Conservation (phyloP, 2,329 filamentous ascomycete genomes). For the Microdochium nivale region DNA sequence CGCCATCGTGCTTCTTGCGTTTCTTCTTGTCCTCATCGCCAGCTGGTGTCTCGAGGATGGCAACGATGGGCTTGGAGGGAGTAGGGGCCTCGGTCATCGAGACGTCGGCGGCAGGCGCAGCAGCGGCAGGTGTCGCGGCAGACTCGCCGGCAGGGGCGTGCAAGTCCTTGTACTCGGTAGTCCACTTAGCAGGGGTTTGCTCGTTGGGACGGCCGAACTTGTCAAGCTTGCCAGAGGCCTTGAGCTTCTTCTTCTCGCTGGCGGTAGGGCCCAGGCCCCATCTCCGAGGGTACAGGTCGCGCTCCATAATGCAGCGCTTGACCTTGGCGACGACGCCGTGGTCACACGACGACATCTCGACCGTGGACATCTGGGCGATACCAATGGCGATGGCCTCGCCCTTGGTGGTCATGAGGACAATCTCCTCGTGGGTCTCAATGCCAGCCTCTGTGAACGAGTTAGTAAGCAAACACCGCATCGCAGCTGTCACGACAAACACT, state of each 20-base stretch:
- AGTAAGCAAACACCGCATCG: constrained; percentile 13
- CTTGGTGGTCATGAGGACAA: constrained; percentile 98
- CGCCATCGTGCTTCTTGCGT: constrained; percentile 72
- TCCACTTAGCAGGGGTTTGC: constrained; percentile 89
- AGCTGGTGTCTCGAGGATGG: constrained; percentile 28
- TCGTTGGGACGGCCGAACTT: constrained; percentile 94
- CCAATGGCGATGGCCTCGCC: constrained; percentile 95
- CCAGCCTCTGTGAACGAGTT: constrained; percentile 56
- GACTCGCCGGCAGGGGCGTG: constrained; percentile 42
- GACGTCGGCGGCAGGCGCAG: constrained; percentile 34
- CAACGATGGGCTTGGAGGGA: constrained; percentile 22
- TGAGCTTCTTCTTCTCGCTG: constrained; percentile 98
- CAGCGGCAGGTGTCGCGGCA: constrained; percentile 22
- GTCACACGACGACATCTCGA: constrained; percentile 93
- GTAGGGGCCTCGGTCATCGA: constrained; percentile 33
- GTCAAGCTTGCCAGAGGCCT: constrained; percentile 94
- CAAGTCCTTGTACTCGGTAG: constrained; percentile 86
- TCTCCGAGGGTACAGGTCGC: constrained; percentile 90
- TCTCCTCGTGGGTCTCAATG: constrained; percentile 92
- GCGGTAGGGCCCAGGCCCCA: constrained; percentile 95
- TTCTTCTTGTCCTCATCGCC: constrained; percentile 64
- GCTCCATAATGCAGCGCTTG: constrained; percentile 99
- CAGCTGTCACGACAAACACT: constrained; percentile 18
- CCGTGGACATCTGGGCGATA: constrained; percentile 95
- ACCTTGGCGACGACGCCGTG: constrained; percentile 98